These are phyloP conservation scores for Alopecurus myosuroides DNA, from an alignment of 176 grass and related monocot species.

Conservation along the genomic window DNA sequence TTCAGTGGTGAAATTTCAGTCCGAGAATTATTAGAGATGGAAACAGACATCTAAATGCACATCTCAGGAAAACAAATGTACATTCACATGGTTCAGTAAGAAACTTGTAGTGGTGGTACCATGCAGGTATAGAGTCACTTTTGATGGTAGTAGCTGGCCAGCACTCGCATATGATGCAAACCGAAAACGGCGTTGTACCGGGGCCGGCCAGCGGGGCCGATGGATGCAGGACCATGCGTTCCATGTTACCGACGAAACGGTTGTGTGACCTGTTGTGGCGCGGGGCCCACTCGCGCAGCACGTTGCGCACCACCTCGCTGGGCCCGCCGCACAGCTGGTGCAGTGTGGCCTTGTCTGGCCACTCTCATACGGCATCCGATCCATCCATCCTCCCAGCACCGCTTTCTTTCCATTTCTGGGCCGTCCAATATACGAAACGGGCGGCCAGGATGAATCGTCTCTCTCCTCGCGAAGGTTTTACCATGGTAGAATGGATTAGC, in stretches of 20 bases:
- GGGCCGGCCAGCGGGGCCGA: not conserved
- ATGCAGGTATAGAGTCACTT: not conserved
- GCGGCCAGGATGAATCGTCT: not conserved
- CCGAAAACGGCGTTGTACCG: not conserved
- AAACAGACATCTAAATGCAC: too few species aligned
- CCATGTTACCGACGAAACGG: conserved; percentile 12
- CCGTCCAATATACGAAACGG: not conserved
- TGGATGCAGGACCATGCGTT: not conserved
- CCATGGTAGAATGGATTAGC: too few species aligned
- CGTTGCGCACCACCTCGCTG: conserved; percentile 44
- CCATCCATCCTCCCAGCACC: not conserved
- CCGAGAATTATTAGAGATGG: too few species aligned
- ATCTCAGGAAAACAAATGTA: too few species aligned
- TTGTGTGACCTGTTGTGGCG: not conserved
- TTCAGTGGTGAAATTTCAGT: too few species aligned
- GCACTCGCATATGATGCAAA: not conserved
- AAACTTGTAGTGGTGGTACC: too few species aligned
- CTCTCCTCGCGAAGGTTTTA: not conserved
- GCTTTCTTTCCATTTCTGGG: not conserved
- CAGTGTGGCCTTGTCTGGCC: conserved; percentile 74
- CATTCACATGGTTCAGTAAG: too few species aligned
- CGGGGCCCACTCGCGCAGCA: conserved; percentile 16
- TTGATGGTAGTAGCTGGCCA: not conserved
- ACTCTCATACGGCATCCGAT: not conserved
- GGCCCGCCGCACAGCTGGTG: conserved; percentile 71